Percentiles rank a stretch among this genome's conserved stretches.
Conservation (phyloP, 2,329 filamentous ascomycete genomes). For the Pezicula carpinea region DNA sequence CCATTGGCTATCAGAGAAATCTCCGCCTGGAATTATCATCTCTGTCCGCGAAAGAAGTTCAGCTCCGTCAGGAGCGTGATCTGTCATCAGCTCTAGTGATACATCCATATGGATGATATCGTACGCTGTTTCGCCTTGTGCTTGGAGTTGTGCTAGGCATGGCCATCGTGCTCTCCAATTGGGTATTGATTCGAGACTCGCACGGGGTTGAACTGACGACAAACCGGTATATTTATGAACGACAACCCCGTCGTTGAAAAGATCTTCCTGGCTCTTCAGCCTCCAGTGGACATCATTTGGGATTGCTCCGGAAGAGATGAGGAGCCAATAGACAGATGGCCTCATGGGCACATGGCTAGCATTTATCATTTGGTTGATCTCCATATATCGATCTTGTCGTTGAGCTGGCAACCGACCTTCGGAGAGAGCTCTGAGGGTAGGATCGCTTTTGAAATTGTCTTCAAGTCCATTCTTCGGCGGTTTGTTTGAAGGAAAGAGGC, state of each 20-base stretch:
- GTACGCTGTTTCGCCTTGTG: constrained; percentile 46
- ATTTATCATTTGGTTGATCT: constrained; percentile 9
- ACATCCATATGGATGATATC: constrained; percentile 59
- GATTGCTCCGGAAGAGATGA: constrained; percentile 18
- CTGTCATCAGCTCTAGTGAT: constrained; percentile 53
- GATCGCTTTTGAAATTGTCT: constrained; percentile 60
- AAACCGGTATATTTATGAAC: constrained; percentile 22
- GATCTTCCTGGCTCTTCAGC: constrained; percentile 16
- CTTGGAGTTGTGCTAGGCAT: constrained; percentile 48
- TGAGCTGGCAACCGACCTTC: constrained; percentile 32
- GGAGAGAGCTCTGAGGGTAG: constrained; percentile 56
- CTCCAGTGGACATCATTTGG: constrained; percentile 13
- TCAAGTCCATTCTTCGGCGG: constrained; percentile 48
- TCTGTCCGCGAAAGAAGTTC: constrained; percentile 57
- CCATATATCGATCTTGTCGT: constrained; percentile 14
- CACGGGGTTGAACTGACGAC: constrained; percentile 11
- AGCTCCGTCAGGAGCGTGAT: constrained; percentile 53
- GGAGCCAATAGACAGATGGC: constrained; percentile 23
- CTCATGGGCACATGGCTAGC: constrained; percentile 12
- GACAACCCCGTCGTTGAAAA: constrained; percentile 14
- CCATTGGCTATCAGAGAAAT: constrained; percentile 53
- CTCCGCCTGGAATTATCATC: constrained; percentile 50
- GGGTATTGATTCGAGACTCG: constrained; percentile 45
- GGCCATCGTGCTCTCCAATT: constrained; percentile 57
- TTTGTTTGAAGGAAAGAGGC: constrained; percentile 52